phyloP scores from a whole-genome alignment of 2,329 filamentous ascomycete genomes.

The Arthrobotrys musiformis region DNA sequence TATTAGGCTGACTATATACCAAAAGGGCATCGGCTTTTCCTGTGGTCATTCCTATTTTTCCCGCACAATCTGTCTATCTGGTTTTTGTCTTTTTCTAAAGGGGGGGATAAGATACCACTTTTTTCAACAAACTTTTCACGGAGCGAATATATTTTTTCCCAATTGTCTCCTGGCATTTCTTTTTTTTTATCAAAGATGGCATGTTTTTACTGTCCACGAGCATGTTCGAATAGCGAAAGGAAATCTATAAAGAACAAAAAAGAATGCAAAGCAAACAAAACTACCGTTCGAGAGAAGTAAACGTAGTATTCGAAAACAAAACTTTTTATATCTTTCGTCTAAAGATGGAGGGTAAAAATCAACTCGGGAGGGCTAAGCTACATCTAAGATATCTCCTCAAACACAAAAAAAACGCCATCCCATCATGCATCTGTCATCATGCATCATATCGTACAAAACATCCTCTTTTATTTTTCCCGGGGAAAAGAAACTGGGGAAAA shows the following conservation, averaged over 20 bases:
- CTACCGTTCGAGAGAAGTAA: neutral
- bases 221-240: constrained; percentile 1
- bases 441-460: constrained; percentile 31
- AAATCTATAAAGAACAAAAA: neutral
- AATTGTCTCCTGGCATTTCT: neutral
- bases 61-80: neutral
- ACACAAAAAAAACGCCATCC: constrained; percentile 31
- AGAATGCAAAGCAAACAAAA: neutral
- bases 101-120: constrained; percentile 39
- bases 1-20: neutral
- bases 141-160: constrained; percentile 14
- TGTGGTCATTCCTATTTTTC: neutral
- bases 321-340: neutral
- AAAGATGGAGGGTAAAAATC: too few species aligned
- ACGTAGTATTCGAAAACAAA: neutral
- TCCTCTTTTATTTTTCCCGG: too few species aligned
- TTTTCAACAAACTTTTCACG: constrained; percentile 1
- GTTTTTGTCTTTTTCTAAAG: neutral
- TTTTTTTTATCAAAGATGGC: neutral
- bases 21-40: neutral
- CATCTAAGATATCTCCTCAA: neutral
- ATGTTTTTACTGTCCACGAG: neutral
- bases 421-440: constrained; percentile 29
- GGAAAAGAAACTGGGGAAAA: neutral
- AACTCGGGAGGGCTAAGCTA: too few species aligned